These are phyloP conservation scores for Physcomitrellopsis africana DNA, from an alignment of 225 moss, liverwort and hornwort species.

Conservation along the genomic window DNA sequence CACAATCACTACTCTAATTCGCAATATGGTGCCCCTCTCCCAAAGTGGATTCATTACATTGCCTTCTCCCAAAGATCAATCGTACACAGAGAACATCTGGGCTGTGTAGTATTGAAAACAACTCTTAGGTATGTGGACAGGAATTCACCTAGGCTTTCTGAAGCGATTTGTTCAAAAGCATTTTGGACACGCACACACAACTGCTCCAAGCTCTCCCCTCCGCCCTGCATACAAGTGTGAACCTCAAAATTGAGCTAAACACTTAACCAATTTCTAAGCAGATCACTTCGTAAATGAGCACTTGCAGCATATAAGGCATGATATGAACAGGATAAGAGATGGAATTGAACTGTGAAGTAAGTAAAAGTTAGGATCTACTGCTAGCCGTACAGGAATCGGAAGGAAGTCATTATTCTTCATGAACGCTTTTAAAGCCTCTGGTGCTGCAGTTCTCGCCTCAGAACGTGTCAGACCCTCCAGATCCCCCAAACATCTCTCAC, in stretches of 20 bases:
- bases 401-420: slow-evolving; percentile 60
- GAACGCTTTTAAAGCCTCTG: slow-evolving; percentile 65
- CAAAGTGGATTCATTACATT: neutral
- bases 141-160: slow-evolving; percentile 62
- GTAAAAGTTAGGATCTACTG: neutral
- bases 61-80: neutral
- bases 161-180: slow-evolving; percentile 73
- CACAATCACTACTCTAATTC: slow-evolving; percentile 1
- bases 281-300: slow-evolving; percentile 20
- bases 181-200: slow-evolving; percentile 75
- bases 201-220: slow-evolving; percentile 92
- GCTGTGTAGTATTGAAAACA: neutral
- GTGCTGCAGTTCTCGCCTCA: slow-evolving; percentile 66
- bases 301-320: neutral
- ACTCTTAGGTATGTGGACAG: slow-evolving; percentile 7
- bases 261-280: slow-evolving; percentile 3
- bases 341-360: slow-evolving; percentile 5
- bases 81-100: neutral
- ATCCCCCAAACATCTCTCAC: slow-evolving; percentile 84
- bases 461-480: slow-evolving; percentile 78
- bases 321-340: neutral
- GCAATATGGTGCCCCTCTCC: neutral
- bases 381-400: slow-evolving; percentile 67
- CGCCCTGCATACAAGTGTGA: slow-evolving; percentile 58
- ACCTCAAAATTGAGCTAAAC: slow-evolving; percentile 22